Conservation (phyloP, 2,329 filamentous ascomycete genomes). For the Nigrospora sphaerica region DNA sequence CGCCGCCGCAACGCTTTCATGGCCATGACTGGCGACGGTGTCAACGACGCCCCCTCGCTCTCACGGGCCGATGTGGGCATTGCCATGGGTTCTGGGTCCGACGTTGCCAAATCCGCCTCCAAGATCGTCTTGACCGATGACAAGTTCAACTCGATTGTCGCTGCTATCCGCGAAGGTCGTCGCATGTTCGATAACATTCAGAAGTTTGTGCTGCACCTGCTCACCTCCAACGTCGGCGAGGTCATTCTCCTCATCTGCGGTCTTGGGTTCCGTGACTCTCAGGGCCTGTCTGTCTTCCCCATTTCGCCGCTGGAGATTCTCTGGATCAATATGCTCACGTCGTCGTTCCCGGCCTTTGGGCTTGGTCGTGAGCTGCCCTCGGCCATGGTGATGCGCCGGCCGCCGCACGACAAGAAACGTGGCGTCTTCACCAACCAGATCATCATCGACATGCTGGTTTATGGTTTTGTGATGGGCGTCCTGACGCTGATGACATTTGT, state of each 20-base stretch:
- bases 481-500: conserved; percentile 61
- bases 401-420: conserved; percentile 61
- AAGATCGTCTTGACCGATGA: conserved; percentile 82
- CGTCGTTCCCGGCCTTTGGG: conserved; percentile 80
- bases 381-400: conserved; percentile 70
- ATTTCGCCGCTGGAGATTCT: conserved; percentile 80
- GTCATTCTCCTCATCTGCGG: conserved; percentile 76
- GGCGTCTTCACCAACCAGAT: conserved; percentile 76
- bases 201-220: conserved; percentile 75
- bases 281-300: conserved; percentile 73
- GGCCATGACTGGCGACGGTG: conserved; percentile 85
- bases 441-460: conserved; percentile 71
- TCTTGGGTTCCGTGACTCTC: conserved; percentile 69
- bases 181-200: conserved; percentile 87
- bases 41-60: conserved; percentile 79
- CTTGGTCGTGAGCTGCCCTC: conserved; percentile 73
- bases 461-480: conserved; percentile 70
- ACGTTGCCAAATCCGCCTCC: conserved; percentile 77
- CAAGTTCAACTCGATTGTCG: conserved; percentile 81
- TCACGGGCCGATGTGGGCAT: conserved; percentile 80
- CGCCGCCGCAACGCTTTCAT: conserved; percentile 70
- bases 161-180: conserved; percentile 75
- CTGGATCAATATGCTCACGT: conserved; percentile 93
- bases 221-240: conserved; percentile 77
- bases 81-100: conserved; percentile 82